Evolutionary conservation across 306 rosid genomes (phyloP), one percentile per base, ranked within the genome.

Genomic region (Cicer pinnatifidum): DNA sequence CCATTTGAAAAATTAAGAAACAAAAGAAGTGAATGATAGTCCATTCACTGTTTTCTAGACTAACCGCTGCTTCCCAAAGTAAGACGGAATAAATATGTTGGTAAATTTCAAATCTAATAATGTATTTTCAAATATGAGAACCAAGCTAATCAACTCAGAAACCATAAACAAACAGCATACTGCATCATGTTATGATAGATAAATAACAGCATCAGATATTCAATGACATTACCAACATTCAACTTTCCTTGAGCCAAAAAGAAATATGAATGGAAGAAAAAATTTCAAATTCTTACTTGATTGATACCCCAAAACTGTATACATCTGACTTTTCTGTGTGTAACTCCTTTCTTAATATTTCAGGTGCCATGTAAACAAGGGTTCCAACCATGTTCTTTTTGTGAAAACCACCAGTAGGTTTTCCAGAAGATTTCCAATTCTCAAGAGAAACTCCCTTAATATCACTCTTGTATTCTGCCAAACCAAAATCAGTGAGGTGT

Each of bases 381-480:
- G 98, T 93, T 60, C 97, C 98, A 70, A 93, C 98, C 97, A 93
- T 89, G 72, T 76, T 88, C 78, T 78, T 93, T 82, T 93, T 93
- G 85, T 93, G 96, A 77, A 93, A 93, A 73, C 98, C 98, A 75
- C 98, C 98, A 0, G 98, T 91, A 28, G 98, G 98, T 82, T 93
- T 91, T 52, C 97, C 98, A 65, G 84, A 76, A 76, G 98, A 91
- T 73, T 85, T 89, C 98, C 98, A 93, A 65, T 88, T 89, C 70
- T 83, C 88, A 41, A 83, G 72, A 77, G 91, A 88, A 15, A 89
- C 83, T 83, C 85, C 84, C 80, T 80, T 89, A 65, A 91, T 89
- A 66, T 88, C 74, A 50, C 76, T 82, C 82, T 78, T 82, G 88
- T 89, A 81, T 76, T 81, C 96, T 41, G 97, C 97, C 84, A 93